Percentiles rank a stretch among this genome's conserved stretches.
Conservation (phyloP, 2,329 filamentous ascomycete genomes). For the Ophiocordyceps camponoti-leonardi region DNA sequence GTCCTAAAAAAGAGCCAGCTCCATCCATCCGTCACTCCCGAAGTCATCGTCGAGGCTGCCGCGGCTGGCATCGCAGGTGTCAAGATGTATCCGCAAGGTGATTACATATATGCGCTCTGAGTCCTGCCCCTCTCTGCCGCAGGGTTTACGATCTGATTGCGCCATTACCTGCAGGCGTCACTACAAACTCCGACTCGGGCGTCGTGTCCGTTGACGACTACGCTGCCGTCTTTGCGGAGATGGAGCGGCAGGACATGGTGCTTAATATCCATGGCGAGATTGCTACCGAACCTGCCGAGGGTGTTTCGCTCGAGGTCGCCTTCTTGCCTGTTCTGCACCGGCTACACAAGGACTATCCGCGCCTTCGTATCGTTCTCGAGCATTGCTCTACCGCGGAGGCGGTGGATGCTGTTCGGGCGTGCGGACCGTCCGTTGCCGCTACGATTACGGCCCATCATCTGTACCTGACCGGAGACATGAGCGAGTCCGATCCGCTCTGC, state of each 20-base stretch:
- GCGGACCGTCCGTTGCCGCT: slow-evolving; percentile 58
- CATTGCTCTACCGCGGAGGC: slow-evolving; percentile 80
- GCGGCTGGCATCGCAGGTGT: slow-evolving; percentile 54
- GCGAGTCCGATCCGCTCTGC: slow-evolving; percentile 30
- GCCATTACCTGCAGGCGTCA: slow-evolving; percentile 24
- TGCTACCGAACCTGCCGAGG: slow-evolving; percentile 17
- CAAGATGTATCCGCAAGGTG: slow-evolving; percentile 46
- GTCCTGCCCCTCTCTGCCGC: not conserved
- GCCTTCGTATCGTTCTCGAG: slow-evolving; percentile 51
- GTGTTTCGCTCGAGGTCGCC: slow-evolving; percentile 21
- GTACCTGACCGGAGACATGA: slow-evolving; percentile 46
- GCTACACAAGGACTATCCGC: slow-evolving; percentile 60
- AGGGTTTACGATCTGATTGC: not conserved
- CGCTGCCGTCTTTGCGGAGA: slow-evolving; percentile 69
- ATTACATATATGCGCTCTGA: not conserved
- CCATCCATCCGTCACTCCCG: slow-evolving; percentile 46
- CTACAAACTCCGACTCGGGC: slow-evolving; percentile 50
- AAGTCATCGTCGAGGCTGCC: slow-evolving; percentile 56
- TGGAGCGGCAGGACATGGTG: slow-evolving; percentile 71
- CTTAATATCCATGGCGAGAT: slow-evolving; percentile 88
- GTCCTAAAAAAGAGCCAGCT: slow-evolving; percentile 8
- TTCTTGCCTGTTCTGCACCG: slow-evolving; percentile 68
- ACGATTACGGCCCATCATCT: slow-evolving; percentile 83
- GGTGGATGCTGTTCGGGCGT: slow-evolving; percentile 57
- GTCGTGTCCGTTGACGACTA: slow-evolving; percentile 54